phyloP scores from a whole-genome alignment of 176 grass and related monocot species.

The Zoysia pacifica region DNA sequence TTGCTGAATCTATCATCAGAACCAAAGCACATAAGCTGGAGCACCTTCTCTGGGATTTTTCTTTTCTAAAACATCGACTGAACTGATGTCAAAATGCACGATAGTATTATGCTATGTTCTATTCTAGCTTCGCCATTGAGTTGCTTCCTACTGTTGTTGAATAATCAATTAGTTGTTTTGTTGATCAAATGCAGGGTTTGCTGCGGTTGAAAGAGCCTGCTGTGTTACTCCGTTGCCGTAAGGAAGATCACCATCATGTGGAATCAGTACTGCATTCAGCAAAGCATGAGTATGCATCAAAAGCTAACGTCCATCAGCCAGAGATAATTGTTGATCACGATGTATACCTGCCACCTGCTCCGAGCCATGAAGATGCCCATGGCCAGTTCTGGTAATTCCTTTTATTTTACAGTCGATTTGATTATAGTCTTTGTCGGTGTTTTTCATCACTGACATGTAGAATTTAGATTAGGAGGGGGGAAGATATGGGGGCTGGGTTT shows the following conservation, averaged over 20 bases:
- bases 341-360: conserved; percentile 74
- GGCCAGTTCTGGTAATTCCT: conserved; percentile 68
- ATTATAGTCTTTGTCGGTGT: no score
- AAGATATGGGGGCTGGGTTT: no score
- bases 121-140: neutral
- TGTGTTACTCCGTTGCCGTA: conserved; percentile 79
- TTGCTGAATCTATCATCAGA: neutral
- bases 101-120: neutral
- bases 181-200: conserved; percentile 63
- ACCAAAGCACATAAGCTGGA: neutral
- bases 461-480: no score
- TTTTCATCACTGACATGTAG: no score
- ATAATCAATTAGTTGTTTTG: conserved; percentile 6
- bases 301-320: conserved; percentile 72
- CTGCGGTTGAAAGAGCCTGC: conserved; percentile 88
- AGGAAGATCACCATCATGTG: conserved; percentile 71
- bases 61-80: conserved; percentile 2
- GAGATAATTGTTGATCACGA: conserved; percentile 71
- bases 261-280: conserved; percentile 74
- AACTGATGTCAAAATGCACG: conserved; percentile 2
- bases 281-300: conserved; percentile 78
- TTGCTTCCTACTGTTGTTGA: neutral
- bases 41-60: neutral
- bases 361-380: conserved; percentile 60
- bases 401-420: conserved; percentile 13